phyloP scores from a whole-genome alignment of 2,329 filamentous ascomycete species.

The Ceratocystis colombiana region DNA sequence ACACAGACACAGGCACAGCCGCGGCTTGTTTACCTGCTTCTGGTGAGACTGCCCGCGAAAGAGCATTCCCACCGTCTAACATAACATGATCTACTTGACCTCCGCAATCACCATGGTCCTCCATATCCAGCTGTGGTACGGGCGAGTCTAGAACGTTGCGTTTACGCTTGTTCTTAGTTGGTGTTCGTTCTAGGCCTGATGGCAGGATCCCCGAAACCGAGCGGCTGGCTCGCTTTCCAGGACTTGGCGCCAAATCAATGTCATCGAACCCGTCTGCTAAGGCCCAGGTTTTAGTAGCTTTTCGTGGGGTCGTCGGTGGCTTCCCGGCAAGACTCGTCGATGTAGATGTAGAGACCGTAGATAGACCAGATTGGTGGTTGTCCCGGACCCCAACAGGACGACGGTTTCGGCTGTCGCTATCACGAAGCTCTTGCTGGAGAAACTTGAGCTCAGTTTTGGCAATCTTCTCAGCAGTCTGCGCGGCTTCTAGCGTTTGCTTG shows the following conservation, averaged over 20 bases:
- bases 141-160: slow-evolving; percentile 51
- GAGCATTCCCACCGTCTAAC: background rate
- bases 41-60: background rate
- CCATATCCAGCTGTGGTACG: slow-evolving; percentile 45
- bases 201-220: background rate
- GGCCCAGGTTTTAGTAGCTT: slow-evolving; percentile 44
- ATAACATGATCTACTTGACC: background rate
- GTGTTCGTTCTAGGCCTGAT: slow-evolving; percentile 37
- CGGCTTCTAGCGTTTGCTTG: slow-evolving; percentile 33
- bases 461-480: slow-evolving; percentile 53
- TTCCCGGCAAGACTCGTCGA: slow-evolving; percentile 24
- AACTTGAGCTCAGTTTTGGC: slow-evolving; percentile 54
- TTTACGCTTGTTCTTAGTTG: slow-evolving; percentile 62
- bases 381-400: slow-evolving; percentile 34
- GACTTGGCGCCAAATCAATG: slow-evolving; percentile 46
- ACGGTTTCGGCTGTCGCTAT: slow-evolving; percentile 36
- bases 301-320: slow-evolving; percentile 50
- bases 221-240: slow-evolving; percentile 37
- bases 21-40: background rate
- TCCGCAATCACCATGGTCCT: slow-evolving; percentile 25
- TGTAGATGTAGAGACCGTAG: background rate
- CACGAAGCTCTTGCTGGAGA: slow-evolving; percentile 58
- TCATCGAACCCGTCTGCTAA: slow-evolving; percentile 71
- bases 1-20: background rate
- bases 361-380: slow-evolving; percentile 1